phyloP scores from a whole-genome alignment of 805 yeast species.

The Kodamaea lidongshanica region DNA sequence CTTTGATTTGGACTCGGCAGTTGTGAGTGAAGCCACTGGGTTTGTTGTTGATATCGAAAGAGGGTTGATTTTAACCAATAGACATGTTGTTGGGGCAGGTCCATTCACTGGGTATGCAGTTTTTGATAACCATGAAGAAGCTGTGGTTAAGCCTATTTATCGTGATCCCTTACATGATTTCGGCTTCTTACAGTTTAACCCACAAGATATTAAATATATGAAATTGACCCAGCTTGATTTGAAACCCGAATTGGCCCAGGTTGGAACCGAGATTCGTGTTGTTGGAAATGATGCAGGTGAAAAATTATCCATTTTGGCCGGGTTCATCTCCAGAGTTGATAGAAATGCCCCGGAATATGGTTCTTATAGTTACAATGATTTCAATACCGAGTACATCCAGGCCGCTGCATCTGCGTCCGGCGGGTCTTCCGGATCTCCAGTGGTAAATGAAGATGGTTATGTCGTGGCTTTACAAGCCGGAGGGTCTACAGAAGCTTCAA shows the following conservation, averaged over 20 bases:
- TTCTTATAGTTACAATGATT: constrained; percentile 79
- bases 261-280: constrained; percentile 91
- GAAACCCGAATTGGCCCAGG: constrained; percentile 76
- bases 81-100: constrained; percentile 95
- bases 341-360: constrained; percentile 96
- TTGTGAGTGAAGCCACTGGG: constrained; percentile 90
- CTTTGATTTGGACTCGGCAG: constrained; percentile 78
- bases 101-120: constrained; percentile 89
- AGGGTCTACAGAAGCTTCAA: constrained; percentile 84
- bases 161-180: constrained; percentile 95
- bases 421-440: constrained; percentile 94
- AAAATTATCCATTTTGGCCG: constrained; percentile 80
- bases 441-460: constrained; percentile 79
- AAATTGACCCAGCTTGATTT: constrained; percentile 57
- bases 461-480: constrained; percentile 95
- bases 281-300: constrained; percentile 98
- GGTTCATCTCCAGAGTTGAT: constrained; percentile 78
- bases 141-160: constrained; percentile 76
- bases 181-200: constrained; percentile 79
- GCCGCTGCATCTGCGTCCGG: constrained; percentile 97
- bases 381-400: constrained; percentile 89
- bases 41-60: constrained; percentile 79
- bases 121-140: constrained; percentile 92
- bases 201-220: constrained; percentile 67
- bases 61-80: constrained; percentile 83